Conservation (phyloP, 495 filamentous ascomycete species). For the Wilcoxina mikolae region DNA sequence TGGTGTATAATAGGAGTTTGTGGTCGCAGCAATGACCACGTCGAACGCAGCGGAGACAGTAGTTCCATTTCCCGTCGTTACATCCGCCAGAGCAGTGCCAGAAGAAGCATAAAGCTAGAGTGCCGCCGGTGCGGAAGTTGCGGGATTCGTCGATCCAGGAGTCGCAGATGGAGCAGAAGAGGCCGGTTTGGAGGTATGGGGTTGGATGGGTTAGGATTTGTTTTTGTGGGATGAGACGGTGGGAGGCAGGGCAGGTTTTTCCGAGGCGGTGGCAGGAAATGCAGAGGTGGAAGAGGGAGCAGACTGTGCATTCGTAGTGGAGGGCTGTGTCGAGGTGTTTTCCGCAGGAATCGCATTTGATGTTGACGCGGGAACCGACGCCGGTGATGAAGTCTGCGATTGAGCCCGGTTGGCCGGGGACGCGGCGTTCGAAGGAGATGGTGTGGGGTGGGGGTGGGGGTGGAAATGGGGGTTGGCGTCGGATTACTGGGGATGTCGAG, state of each 20-base stretch:
- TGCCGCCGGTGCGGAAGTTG: neutral
- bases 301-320: slow-evolving; percentile 4
- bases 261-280: neutral
- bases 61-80: slow-evolving; percentile 9
- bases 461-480: neutral
- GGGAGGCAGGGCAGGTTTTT: neutral
- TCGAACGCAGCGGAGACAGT: slow-evolving; percentile 16
- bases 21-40: slow-evolving; percentile 17
- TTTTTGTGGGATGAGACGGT: neutral
- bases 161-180: slow-evolving; percentile 21
- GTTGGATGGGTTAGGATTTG: neutral
- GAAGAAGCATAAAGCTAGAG: slow-evolving; percentile 9
- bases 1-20: slow-evolving; percentile 16
- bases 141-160: slow-evolving; percentile 13
- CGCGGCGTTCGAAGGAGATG: neutral
- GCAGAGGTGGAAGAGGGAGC: slow-evolving; percentile 2
- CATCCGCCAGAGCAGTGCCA: slow-evolving; percentile 16
- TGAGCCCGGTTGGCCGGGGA: neutral
- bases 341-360: neutral
- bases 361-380: neutral
- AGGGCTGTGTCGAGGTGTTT: neutral
- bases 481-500: too few relatives aligned
- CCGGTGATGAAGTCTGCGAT: neutral
- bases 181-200: slow-evolving; percentile 7
- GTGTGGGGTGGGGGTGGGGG: neutral